phyloP scores from a whole-genome alignment of 805 yeast species.

The Ogataea neopini region DNA sequence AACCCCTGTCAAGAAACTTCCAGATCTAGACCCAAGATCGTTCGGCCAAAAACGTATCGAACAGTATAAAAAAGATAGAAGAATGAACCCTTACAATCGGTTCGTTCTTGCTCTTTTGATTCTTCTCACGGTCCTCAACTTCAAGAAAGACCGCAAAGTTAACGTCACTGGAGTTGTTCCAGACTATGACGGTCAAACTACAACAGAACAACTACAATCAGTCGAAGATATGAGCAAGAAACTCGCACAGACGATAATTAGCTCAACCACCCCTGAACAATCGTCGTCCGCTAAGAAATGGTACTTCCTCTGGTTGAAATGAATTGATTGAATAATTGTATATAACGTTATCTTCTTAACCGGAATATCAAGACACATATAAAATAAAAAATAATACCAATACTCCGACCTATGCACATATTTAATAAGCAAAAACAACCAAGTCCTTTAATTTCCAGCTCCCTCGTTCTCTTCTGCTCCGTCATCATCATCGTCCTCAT shows the following conservation, averaged over 20 bases:
- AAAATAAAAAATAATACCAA: not conserved
- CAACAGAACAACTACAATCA: slow-evolving; percentile 15
- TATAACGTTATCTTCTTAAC: not conserved
- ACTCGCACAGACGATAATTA: slow-evolving; percentile 9
- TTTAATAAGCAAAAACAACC: not conserved
- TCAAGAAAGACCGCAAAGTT: slow-evolving; percentile 51
- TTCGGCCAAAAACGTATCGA: slow-evolving; percentile 44
- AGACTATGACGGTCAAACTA: slow-evolving; percentile 30
- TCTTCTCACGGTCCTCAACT: slow-evolving; percentile 50
- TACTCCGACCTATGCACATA: slow-evolving; percentile 6
- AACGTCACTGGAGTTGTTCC: slow-evolving; percentile 34
- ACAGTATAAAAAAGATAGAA: slow-evolving; percentile 47
- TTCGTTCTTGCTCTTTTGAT: slow-evolving; percentile 50
- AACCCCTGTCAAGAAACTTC: slow-evolving; percentile 36
- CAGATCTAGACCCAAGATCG: slow-evolving; percentile 37
- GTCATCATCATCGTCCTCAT: slow-evolving; percentile 21
- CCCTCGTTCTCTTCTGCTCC: slow-evolving; percentile 4
- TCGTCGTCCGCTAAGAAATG: slow-evolving; percentile 36
- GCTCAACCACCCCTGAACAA: not conserved
- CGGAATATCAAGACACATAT: slow-evolving; percentile 1
- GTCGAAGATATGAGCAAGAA: slow-evolving; percentile 18
- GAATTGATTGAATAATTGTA: slow-evolving; percentile 8
- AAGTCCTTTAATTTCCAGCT: slow-evolving; percentile 2
- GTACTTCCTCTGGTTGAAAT: slow-evolving; percentile 55
- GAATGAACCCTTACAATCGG: slow-evolving; percentile 60